Percentiles rank a stretch among this genome's conserved stretches.
Evolutionary conservation across 1,284 basidiomycete species (phyloP).

Genomic region (Austroboletus niveus): DNA sequence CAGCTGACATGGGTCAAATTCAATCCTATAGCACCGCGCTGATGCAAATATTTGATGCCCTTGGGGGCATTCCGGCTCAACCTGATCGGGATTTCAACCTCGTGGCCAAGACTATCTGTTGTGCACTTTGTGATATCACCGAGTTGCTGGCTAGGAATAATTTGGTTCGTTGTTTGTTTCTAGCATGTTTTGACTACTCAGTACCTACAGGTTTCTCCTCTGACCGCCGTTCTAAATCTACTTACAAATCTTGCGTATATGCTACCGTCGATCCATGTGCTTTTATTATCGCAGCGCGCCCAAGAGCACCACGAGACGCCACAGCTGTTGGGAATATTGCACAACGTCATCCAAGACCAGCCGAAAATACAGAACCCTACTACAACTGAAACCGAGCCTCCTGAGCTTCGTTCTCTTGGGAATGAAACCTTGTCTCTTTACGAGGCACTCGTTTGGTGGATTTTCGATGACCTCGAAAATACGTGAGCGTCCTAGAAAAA

Average conservation of each 20-base stretch:
- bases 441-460: slow-evolving; percentile 51
- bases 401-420: slow-evolving; percentile 34
- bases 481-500: slow-evolving; percentile 33
- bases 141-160: slow-evolving; percentile 34
- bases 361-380: slow-evolving; percentile 31
- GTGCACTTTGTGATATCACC: slow-evolving; percentile 40
- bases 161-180: slow-evolving; percentile 38
- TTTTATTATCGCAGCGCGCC: slow-evolving; percentile 35
- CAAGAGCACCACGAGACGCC: slow-evolving; percentile 27
- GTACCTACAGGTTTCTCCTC: slow-evolving; percentile 39
- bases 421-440: slow-evolving; percentile 47
- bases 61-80: slow-evolving; percentile 41
- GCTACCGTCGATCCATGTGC: slow-evolving; percentile 46
- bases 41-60: slow-evolving; percentile 45
- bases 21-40: slow-evolving; percentile 42
- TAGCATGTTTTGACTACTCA: slow-evolving; percentile 4
- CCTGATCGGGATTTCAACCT: slow-evolving; percentile 34
- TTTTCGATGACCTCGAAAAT: slow-evolving; percentile 41
- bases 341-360: slow-evolving; percentile 41
- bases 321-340: slow-evolving; percentile 41
- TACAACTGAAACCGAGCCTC: slow-evolving; percentile 20
- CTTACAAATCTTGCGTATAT: slow-evolving; percentile 45
- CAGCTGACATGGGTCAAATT: slow-evolving; percentile 27
- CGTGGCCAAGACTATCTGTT: slow-evolving; percentile 33
- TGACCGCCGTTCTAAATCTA: slow-evolving; percentile 55